Percentiles rank a stretch among this genome's conserved stretches.
Conservation (phyloP, 2,329 filamentous ascomycete species). For the Cercospora berteroae region DNA sequence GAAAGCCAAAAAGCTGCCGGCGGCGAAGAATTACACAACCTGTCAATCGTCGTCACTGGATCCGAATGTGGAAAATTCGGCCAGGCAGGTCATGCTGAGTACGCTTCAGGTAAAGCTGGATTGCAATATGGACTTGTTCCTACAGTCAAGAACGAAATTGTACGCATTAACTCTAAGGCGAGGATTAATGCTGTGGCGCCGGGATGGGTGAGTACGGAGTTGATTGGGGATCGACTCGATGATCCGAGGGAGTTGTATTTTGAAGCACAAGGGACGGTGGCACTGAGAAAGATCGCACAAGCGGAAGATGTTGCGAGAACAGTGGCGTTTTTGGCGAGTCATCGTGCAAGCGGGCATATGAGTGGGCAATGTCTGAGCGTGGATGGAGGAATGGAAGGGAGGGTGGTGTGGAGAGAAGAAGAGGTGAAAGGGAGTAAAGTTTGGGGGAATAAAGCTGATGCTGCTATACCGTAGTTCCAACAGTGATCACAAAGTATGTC, state of each 20-base stretch:
- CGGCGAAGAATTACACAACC: constrained; percentile 46
- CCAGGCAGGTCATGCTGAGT: constrained; percentile 52
- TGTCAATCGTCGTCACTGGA: constrained; percentile 55
- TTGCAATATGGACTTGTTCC: constrained; percentile 55
- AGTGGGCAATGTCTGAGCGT: constrained; percentile 55
- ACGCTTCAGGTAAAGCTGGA: constrained; percentile 52
- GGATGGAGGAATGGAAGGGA: constrained; percentile 53
- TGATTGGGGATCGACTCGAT: constrained; percentile 51
- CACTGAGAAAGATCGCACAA: constrained; percentile 49
- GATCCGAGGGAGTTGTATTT: constrained; percentile 51
- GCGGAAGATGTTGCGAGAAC: constrained; percentile 51
- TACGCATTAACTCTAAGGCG: constrained; percentile 50
- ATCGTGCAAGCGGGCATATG: constrained; percentile 54
- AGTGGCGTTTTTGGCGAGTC: constrained; percentile 52
- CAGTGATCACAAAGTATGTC: not conserved
- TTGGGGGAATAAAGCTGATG: constrained; percentile 17
- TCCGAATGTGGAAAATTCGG: constrained; percentile 54
- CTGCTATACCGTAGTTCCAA: constrained; percentile 6
- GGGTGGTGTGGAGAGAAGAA: constrained; percentile 50
- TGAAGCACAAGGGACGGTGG: constrained; percentile 52
- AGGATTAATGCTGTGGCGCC: constrained; percentile 55
- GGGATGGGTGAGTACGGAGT: constrained; percentile 49
- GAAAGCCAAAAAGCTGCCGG: constrained; percentile 38
- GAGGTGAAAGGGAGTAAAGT: constrained; percentile 34
- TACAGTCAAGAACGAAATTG: constrained; percentile 56